These are phyloP conservation scores for Cercophora samala DNA, from an alignment of 495 filamentous ascomycete genomes.

Conservation along the genomic window DNA sequence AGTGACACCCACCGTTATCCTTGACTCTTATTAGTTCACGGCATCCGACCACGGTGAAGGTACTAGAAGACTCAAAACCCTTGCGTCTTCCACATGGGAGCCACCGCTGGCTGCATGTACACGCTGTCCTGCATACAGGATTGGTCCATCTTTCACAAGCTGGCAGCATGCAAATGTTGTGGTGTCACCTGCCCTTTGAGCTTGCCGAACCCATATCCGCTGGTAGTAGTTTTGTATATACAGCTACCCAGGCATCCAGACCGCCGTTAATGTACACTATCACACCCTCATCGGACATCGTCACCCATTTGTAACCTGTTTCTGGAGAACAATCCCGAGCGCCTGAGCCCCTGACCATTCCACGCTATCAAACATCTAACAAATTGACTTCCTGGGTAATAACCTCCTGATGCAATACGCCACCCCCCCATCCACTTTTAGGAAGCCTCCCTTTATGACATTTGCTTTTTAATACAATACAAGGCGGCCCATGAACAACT, in stretches of 20 bases:
- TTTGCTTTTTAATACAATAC: conserved; percentile 31
- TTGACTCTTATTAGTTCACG: neutral
- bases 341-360: conserved; percentile 5
- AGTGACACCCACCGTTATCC: neutral
- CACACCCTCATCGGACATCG: neutral
- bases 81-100: neutral
- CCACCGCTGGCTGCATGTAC: neutral
- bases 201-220: neutral
- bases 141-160: neutral
- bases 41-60: neutral
- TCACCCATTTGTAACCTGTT: neutral
- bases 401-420: conserved; percentile 22
- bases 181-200: neutral
- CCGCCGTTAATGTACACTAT: neutral
- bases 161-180: too few relatives aligned
- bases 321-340: conserved; percentile 5
- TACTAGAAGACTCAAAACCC: neutral
- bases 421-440: conserved; percentile 18
- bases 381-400: conserved; percentile 13
- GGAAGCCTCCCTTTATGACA: conserved; percentile 25
- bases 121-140: neutral
- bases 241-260: neutral
- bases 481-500: conserved; percentile 22
- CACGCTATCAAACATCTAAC: conserved; percentile 11
- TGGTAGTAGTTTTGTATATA: neutral